Conservation (phyloP, 768 basidiomycete species). For the Tulasnella sp. region DNA sequence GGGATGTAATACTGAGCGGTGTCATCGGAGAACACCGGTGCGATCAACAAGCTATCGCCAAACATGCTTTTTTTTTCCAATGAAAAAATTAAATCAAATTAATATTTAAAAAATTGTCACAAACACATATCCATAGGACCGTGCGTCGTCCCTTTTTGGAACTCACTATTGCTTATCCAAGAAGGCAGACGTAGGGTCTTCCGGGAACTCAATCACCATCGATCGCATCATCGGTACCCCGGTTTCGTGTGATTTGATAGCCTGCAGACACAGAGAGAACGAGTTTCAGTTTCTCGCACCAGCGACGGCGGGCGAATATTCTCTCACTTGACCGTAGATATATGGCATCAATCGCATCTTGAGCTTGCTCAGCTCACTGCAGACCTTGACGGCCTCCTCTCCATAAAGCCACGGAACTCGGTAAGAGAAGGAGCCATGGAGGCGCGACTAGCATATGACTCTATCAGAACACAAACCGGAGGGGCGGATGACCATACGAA, state of each 20-base stretch:
- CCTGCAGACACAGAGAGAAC: slow-evolving; percentile 18
- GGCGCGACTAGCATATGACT: slow-evolving; percentile 28
- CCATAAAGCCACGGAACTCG: slow-evolving; percentile 64
- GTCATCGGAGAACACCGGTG: slow-evolving; percentile 24
- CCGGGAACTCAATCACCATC: slow-evolving; percentile 27
- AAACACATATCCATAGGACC: too few relatives aligned
- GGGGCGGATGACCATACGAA: too few relatives aligned
- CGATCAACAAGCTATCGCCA: slow-evolving; percentile 27
- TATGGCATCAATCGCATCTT: slow-evolving; percentile 71
- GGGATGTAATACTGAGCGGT: slow-evolving; percentile 26
- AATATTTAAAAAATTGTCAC: too few relatives aligned
- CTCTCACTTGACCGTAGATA: slow-evolving; percentile 30
- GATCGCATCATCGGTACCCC: slow-evolving; percentile 27
- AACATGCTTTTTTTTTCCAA: slow-evolving; percentile 24
- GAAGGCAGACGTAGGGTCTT: slow-evolving; percentile 23
- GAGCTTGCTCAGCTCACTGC: slow-evolving; percentile 40
- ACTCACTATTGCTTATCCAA: slow-evolving; percentile 26
- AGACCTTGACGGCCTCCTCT: slow-evolving; percentile 37
- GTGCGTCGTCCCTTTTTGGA: too few relatives aligned
- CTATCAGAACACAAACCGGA: too few relatives aligned
- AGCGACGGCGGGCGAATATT: too few relatives aligned
- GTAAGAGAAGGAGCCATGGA: slow-evolving; percentile 66
- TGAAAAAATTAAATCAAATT: too few relatives aligned
- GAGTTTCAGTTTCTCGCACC: neutral
- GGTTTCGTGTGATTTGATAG: slow-evolving; percentile 25